Conservation (phyloP, 1,284 basidiomycete species). For the Marasmius tenuissimus region DNA sequence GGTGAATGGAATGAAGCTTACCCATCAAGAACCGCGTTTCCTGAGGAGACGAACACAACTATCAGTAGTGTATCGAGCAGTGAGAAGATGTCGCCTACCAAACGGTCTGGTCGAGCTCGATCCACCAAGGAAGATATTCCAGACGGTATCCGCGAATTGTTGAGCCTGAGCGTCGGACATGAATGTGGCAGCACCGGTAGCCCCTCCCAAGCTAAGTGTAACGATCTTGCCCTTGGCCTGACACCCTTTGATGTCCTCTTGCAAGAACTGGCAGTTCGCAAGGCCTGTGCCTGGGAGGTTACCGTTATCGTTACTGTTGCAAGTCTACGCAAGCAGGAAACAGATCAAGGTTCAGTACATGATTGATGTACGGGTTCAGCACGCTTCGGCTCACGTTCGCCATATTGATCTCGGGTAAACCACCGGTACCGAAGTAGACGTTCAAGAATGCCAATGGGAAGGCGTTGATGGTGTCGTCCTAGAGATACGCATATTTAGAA, state of each 20-base stretch:
- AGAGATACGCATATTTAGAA: not conserved
- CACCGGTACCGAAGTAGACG: slow-evolving; percentile 54
- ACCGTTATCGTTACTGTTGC: slow-evolving; percentile 39
- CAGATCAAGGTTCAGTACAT: not conserved
- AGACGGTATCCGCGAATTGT: slow-evolving; percentile 57
- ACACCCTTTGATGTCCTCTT: slow-evolving; percentile 56
- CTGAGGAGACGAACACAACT: slow-evolving; percentile 22
- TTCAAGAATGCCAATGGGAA: slow-evolving; percentile 63
- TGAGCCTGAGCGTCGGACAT: slow-evolving; percentile 50
- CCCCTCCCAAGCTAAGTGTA: slow-evolving; percentile 65
- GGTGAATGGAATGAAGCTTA: slow-evolving; percentile 19
- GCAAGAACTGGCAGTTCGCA: slow-evolving; percentile 55
- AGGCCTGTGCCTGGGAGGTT: slow-evolving; percentile 57
- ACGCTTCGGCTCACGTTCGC: slow-evolving; percentile 45
- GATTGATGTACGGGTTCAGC: not conserved
- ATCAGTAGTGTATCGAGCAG: not conserved
- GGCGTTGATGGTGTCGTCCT: slow-evolving; percentile 49
- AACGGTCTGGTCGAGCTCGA: slow-evolving; percentile 56
- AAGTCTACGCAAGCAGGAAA: slow-evolving; percentile 36
- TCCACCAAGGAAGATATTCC: slow-evolving; percentile 68
- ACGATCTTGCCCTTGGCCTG: slow-evolving; percentile 66
- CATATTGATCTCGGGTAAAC: slow-evolving; percentile 58
- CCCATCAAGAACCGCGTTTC: slow-evolving; percentile 65
- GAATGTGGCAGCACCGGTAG: slow-evolving; percentile 53
- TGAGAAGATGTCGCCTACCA: slow-evolving; percentile 50